phyloP scores from a whole-genome alignment of 768 basidiomycete genomes.

The Paxillus ammoniavirescens region DNA sequence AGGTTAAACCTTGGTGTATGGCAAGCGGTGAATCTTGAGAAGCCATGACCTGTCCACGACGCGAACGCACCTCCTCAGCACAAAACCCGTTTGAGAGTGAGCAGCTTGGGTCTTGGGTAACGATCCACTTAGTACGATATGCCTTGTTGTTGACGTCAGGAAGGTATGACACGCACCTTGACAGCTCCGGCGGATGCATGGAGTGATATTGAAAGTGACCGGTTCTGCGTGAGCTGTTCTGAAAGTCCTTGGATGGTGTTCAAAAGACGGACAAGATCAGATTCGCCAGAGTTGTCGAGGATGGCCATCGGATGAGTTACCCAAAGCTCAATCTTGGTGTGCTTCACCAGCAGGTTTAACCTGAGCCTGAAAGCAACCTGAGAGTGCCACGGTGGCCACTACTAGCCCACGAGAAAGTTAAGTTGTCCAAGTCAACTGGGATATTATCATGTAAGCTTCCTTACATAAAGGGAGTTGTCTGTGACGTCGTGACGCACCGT shows the following conservation, averaged over 20 bases:
- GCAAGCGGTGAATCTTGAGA: neutral
- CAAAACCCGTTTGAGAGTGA: conserved; percentile 90
- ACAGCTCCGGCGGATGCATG: conserved; percentile 72
- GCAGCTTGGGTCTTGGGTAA: conserved; percentile 71
- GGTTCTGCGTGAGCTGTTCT: conserved; percentile 80
- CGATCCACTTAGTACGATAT: neutral
- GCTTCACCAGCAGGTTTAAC: neutral
- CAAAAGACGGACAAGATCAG: conserved; percentile 64
- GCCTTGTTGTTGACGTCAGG: neutral
- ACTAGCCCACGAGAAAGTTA: too few species aligned
- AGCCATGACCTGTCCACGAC: neutral
- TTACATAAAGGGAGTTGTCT: too few species aligned
- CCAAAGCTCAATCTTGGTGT: neutral
- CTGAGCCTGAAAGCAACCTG: too few species aligned
- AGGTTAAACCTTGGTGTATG: conserved; percentile 66
- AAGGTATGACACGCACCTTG: conserved; percentile 59
- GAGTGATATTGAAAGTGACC: conserved; percentile 65
- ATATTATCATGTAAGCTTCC: too few species aligned
- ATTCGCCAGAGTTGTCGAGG: conserved; percentile 50
- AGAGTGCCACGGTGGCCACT: too few species aligned
- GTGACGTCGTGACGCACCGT: too few species aligned
- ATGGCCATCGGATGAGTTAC: conserved; percentile 47
- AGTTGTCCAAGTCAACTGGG: too few species aligned
- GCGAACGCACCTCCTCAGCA: conserved; percentile 66
- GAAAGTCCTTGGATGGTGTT: conserved; percentile 73